Percentiles rank a stretch among this genome's conserved stretches.
phyloP scores from a whole-genome alignment of 2,329 filamentous ascomycete genomes.

The Penicillium paneum region DNA sequence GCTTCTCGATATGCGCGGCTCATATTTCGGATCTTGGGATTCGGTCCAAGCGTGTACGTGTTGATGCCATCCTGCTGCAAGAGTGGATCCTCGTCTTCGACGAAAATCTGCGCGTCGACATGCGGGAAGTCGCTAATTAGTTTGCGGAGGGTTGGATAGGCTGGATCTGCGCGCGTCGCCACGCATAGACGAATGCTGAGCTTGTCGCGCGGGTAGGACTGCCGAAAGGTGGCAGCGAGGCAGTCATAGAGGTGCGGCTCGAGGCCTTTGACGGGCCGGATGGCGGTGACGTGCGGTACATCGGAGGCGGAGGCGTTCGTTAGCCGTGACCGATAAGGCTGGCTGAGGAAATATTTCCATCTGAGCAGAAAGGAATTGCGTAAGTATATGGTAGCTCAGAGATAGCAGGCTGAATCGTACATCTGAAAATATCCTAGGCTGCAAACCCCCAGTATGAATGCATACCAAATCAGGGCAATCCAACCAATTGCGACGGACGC shows the following conservation, averaged over 20 bases:
- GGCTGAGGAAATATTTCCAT: conserved; percentile 53
- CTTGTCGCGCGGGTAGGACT: conserved; percentile 73
- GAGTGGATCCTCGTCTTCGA: conserved; percentile 77
- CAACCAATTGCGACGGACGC: conserved; percentile 46
- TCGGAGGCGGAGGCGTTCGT: conserved; percentile 38
- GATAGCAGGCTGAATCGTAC: conserved; percentile 35
- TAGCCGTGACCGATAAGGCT: conserved; percentile 44
- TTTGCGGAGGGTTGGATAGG: conserved; percentile 68
- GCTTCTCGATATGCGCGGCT: conserved; percentile 89
- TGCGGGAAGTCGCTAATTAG: conserved; percentile 70
- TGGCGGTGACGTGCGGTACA: conserved; percentile 80
- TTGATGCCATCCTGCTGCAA: conserved; percentile 56
- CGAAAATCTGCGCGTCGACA: conserved; percentile 67
- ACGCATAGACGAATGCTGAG: conserved; percentile 82
- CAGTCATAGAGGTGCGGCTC: conserved; percentile 91
- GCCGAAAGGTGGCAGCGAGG: conserved; percentile 77
- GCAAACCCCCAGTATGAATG: conserved; percentile 55
- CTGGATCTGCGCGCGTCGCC: conserved; percentile 68
- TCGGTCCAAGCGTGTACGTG: conserved; percentile 70
- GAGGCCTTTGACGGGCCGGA: conserved; percentile 88
- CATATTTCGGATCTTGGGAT: conserved; percentile 98
- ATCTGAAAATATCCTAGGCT: conserved; percentile 58
- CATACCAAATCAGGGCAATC: conserved; percentile 54
- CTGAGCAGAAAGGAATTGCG: conserved; percentile 34
- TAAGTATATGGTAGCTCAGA: conserved; percentile 5